Percentiles rank a stretch among this genome's conserved stretches.
phyloP scores from a whole-genome alignment of 768 basidiomycete genomes.

The Russula sp. region DNA sequence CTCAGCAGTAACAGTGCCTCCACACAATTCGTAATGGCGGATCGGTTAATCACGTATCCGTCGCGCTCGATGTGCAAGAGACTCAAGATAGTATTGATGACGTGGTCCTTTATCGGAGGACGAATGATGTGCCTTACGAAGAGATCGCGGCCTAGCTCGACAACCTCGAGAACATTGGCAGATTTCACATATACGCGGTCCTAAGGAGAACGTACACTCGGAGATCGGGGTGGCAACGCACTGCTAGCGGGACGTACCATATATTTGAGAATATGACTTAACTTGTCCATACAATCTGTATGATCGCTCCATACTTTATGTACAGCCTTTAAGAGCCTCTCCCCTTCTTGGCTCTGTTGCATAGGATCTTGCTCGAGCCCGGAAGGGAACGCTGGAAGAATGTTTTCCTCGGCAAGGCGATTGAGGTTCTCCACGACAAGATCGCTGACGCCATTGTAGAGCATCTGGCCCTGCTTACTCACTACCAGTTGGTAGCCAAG shows the following conservation, averaged over 20 bases:
- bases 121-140: slow-evolving; percentile 80
- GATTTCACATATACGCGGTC: slow-evolving; percentile 82
- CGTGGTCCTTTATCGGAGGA: slow-evolving; percentile 74
- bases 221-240: slow-evolving; percentile 11
- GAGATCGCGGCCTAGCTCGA: slow-evolving; percentile 73
- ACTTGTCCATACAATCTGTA: slow-evolving; percentile 76
- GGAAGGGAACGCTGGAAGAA: slow-evolving; percentile 80
- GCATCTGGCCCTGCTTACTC: slow-evolving; percentile 71
- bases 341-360: slow-evolving; percentile 77
- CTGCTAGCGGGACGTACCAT: slow-evolving; percentile 57
- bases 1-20: slow-evolving; percentile 74
- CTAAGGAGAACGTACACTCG: slow-evolving; percentile 38
- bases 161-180: slow-evolving; percentile 72
- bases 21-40: slow-evolving; percentile 82
- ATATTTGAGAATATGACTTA: slow-evolving; percentile 89
- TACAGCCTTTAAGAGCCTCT: slow-evolving; percentile 76
- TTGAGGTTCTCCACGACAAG: slow-evolving; percentile 83
- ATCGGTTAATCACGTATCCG: slow-evolving; percentile 86
- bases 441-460: slow-evolving; percentile 79
- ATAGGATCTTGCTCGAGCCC: slow-evolving; percentile 59
- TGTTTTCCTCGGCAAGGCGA: slow-evolving; percentile 62
- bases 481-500: slow-evolving; percentile 94
- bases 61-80: slow-evolving; percentile 91
- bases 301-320: slow-evolving; percentile 93
- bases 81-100: slow-evolving; percentile 74